phyloP scores from a whole-genome alignment of 371 early-diverging fungal species.

The Mortierella sp. region DNA sequence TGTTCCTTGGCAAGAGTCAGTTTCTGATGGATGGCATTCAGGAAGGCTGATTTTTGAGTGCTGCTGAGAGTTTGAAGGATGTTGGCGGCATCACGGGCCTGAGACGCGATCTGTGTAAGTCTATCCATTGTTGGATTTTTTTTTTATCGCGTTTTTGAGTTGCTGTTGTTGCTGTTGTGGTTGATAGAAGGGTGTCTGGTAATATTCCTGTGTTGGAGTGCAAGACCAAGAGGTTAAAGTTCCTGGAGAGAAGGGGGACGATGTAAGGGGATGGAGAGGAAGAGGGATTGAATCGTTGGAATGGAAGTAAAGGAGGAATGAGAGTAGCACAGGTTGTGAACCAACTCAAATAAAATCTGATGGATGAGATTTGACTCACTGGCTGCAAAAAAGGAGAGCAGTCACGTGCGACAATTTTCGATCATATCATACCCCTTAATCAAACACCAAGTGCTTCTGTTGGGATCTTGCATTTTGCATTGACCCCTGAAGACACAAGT shows the following conservation, averaged over 20 bases:
- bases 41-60: slow-evolving; percentile 83
- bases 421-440: not conserved
- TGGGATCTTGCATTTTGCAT: too few relatives aligned
- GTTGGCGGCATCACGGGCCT: slow-evolving; percentile 86
- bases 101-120: slow-evolving; percentile 72
- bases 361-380: slow-evolving; percentile 19
- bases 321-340: not conserved
- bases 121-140: slow-evolving; percentile 33
- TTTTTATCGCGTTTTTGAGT: not conserved
- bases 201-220: too few relatives aligned
- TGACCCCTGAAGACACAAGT: too few relatives aligned
- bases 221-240: too few relatives aligned
- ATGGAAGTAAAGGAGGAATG: not conserved
- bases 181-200: too few relatives aligned
- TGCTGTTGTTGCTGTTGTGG: too few relatives aligned
- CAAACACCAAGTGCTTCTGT: too few relatives aligned
- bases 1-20: slow-evolving; percentile 74
- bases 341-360: not conserved
- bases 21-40: slow-evolving; percentile 79
- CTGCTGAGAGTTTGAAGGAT: slow-evolving; percentile 81
- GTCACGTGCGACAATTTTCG: too few relatives aligned
- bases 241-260: too few relatives aligned
- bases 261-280: not conserved
- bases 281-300: not conserved
- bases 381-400: too few relatives aligned